phyloP scores from a whole-genome alignment of 257 asterid species.

The Capsicum rhomboideum region DNA sequence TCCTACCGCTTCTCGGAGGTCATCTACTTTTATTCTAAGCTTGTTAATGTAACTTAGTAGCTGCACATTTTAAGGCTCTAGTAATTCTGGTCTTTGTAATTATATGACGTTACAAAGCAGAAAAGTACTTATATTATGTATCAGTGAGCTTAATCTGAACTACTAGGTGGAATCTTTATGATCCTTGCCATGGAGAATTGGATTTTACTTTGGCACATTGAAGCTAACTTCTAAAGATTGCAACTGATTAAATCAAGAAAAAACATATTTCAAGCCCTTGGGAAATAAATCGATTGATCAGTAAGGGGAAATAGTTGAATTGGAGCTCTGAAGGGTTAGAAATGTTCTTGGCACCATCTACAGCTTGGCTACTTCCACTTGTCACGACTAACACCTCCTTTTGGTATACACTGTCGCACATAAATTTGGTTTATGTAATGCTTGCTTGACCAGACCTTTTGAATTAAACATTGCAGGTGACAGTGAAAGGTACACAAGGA shows the following conservation, averaged over 20 bases:
- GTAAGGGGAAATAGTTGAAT: neutral
- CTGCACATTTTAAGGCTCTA: neutral
- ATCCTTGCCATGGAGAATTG: neutral
- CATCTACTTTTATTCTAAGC: neutral
- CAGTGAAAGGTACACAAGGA: slow-evolving; percentile 94
- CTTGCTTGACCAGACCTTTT: neutral
- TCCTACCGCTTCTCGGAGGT: neutral
- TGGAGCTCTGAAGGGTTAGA: neutral
- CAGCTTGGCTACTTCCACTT: neutral
- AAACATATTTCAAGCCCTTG: neutral
- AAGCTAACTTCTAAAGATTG: neutral
- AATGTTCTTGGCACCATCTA: neutral
- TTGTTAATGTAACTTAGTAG: neutral
- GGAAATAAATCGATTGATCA: neutral
- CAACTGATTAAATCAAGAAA: neutral
- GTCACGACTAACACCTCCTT: neutral
- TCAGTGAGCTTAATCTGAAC: neutral
- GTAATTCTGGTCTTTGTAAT: neutral
- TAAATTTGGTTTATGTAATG: neutral
- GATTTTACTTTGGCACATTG: neutral
- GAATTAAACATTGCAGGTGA: slow-evolving; percentile 45
- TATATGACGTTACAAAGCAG: neutral
- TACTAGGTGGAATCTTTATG: neutral
- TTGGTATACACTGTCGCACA: neutral
- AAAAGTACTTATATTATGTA: neutral